Percentiles rank a stretch among this genome's conserved stretches.
phyloP scores from a whole-genome alignment of 352 stramenopile genomes.

The Phytophthora uliginosa region DNA sequence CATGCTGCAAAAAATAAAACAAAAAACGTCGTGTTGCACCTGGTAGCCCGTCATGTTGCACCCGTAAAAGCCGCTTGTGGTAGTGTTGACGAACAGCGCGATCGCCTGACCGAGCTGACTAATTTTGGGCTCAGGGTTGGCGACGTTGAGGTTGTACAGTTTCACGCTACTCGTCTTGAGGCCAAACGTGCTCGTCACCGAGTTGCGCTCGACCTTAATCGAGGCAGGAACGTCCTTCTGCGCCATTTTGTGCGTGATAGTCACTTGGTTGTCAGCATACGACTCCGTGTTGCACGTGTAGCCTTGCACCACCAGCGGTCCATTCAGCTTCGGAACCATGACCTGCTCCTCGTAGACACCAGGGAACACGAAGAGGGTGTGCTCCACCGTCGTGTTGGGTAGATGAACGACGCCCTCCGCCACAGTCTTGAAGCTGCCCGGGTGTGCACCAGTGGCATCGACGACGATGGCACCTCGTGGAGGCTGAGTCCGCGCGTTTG shows the following conservation, averaged over 20 bases:
- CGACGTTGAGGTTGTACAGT: neutral
- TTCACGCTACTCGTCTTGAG: neutral
- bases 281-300: neutral
- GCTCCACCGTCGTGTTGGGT: neutral
- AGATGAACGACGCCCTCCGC: neutral
- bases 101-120: neutral
- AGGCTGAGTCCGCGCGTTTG: neutral
- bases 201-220: neutral
- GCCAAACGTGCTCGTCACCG: neutral
- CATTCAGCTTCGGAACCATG: constrained; percentile 1
- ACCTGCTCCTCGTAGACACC: constrained; percentile 1
- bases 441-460: neutral
- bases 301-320: constrained; percentile 1
- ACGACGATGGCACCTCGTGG: neutral
- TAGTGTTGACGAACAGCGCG: neutral
- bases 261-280: constrained; percentile 1
- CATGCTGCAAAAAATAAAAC: neutral
- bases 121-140: neutral
- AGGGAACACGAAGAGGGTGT: neutral
- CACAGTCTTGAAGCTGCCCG: neutral
- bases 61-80: neutral
- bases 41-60: neutral
- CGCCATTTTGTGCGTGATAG: constrained; percentile 3
- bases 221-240: neutral
- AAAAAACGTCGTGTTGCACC: neutral